Evolutionary conservation across 1,284 basidiomycete genomes (phyloP), one percentile per base, ranked within the genome.

Genomic region (Cryptococcus sp.): DNA sequence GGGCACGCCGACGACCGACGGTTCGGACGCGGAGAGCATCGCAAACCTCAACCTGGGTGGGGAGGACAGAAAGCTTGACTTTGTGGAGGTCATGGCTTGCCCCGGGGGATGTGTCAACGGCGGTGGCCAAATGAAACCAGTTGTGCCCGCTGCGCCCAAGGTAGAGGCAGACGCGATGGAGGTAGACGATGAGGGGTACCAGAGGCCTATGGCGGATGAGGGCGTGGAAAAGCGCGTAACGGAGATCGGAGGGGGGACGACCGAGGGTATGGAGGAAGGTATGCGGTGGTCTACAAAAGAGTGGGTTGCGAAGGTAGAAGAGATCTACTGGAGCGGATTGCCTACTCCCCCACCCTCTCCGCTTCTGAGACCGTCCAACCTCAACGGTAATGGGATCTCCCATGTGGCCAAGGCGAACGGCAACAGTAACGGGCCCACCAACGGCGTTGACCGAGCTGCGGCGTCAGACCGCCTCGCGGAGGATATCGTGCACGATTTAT

Each of bases 11-110:
- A 63, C 60, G 3, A 65, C 67, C 7, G 65, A 57, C 15, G 53
- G 53, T 9, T 55, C 55, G 20, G 61, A 63, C 48, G 68, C 56
- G 21, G 69, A 71, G 12, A 58, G 50, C 18, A 51, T 63, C 11
- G 57, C 55, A 5, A 45, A 44, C 13, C 23, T 62, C 35, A 56
- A 53, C n/a, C 55, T 71, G 4, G 59, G 53, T 13, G 63, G 70
- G 47, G 80, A 82, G 59, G 83, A 84, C 52, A 80, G 79, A 66
- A 81, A 84, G 36, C 89, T 95, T 73, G 95, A 98, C 78, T 98
- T 95, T 75, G 88, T 98, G 48, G 96, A 99, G 71, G 93, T 99
- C 59, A 98, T 99, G 96, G 96, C 96, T 21, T 99, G 96, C 79
- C 96, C 96, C 0, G 86, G 89, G 0, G 96, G 96, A 6, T 98